Base-by-base conservation (phyloP, 2,329 filamentous ascomycete genomes). In the Penicillium thymicola region DNA sequence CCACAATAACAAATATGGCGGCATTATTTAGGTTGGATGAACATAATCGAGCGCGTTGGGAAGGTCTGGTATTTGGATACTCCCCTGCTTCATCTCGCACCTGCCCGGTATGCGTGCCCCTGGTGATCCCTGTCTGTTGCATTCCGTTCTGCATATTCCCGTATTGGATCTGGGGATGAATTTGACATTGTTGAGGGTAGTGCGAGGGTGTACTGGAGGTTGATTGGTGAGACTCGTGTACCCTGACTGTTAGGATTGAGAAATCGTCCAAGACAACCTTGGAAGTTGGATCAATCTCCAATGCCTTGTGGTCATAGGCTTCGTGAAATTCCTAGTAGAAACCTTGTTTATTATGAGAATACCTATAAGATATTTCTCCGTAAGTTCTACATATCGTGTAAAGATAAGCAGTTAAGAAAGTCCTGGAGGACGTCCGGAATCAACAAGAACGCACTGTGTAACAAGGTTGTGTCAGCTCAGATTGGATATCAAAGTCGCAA, bases 1-100 rank as follows among this genome's bases (percentile, higher is more conserved):
- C 41, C 55, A 59, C 28, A 62, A 43, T 32, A 55, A 51, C 8
- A 59, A 46, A 18, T 51, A 59, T 37, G 47, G 55, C 25, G 40
- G 52, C 55, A 60, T 66, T 40, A 25, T 54, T 54, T 30, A 40
- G 34, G 37, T 36, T 25, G 36, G 18, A 25, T 27, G 10, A 28
- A 28, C 2, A 32, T 18, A 2, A 23, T 11, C 10, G 8, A 40
- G n/a, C 13, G 16, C 13, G n/a, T 38, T 4, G 47, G 48, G 36
- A 18, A 38, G 21, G 21, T 18, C 27, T 48, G 21, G 11, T 40
- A 34, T 49, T 54, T 54, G 49, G 36, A 34, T 47, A 14, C n/a
- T 30, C 50, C 34, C 43, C n/a, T n/a, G n/a, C n/a, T 48, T 37
- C 42, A 53, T 40, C 43, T 18, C 23, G 36, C 28, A 21, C 43